Evolutionary conservation across 2,329 filamentous ascomycete species (phyloP), one percentile per base, ranked within the genome.

Genomic region (Calonectria fujianensis): DNA sequence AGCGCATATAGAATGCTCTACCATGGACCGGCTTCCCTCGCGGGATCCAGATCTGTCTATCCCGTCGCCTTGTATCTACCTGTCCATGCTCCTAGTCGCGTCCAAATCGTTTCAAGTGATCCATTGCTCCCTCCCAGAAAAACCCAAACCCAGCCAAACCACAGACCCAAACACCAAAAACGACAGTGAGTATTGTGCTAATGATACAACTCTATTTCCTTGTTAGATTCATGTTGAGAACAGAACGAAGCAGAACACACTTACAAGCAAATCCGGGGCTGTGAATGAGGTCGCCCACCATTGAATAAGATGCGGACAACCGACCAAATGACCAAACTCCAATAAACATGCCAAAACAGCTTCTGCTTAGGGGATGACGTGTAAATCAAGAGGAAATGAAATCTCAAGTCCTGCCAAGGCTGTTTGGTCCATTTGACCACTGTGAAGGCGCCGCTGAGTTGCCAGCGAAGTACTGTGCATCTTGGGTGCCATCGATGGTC

Each of bases 401-500:
- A 35, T 16, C 10, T 51, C 50, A 74, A 45, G 69, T 68, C 13
- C 69, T 72, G 57, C 69, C 64, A 39, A 75, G 48, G 31, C 29
- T 66, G 41, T 71, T 72, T 27, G 64, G 37, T 10, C 76, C 70
- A 24, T 74, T 76, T 5, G 70, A 51, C 75, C 75, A 75, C 57
- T 72, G 54, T 31, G 74, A 57, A n/a, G 59, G 69, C 5, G 51
- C 75, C 8, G 51, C 35, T n/a, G 71, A 41, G 5, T 59, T 61
- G 13, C 41, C 69, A 5, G 64, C 70, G 45, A 63, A 77, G 52
- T 76, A 79, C 20, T 77, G 70, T 10, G 77, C 70, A 8, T 72
- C 75, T n/a, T 73, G 75, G 8, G 75, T 57, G 24, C 63, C 70
- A 39, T 77, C 76, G 13, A 78, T 73, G 9, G 48, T 39, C 1